phyloP scores from a whole-genome alignment of 2,329 filamentous ascomycete genomes.

The Exophiala sp. region DNA sequence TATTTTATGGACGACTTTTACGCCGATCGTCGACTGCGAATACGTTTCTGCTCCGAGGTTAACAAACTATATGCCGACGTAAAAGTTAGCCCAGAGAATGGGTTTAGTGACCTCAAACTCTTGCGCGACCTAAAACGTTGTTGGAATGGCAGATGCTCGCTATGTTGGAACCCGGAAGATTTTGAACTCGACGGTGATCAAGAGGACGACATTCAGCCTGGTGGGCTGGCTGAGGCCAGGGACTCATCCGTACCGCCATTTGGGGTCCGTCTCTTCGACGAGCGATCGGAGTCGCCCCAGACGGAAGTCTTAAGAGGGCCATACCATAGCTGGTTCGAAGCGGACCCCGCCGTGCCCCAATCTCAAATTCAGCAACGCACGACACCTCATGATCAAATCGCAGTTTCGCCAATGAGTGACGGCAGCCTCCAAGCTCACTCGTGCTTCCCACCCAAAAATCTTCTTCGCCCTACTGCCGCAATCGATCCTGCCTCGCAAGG shows the following conservation, averaged over 20 bases:
- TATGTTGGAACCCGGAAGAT: constrained; percentile 80
- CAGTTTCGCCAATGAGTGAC: constrained; percentile 40
- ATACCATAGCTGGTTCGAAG: constrained; percentile 21
- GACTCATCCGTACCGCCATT: constrained; percentile 21
- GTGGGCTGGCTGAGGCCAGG: constrained; percentile 61
- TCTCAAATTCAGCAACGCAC: constrained; percentile 24
- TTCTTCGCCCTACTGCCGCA: constrained; percentile 14
- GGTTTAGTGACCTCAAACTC: constrained; percentile 73
- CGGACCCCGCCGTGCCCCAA: constrained; percentile 43
- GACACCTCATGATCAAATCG: constrained; percentile 21
- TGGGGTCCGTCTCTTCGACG: background rate
- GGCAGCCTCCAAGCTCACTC: constrained; percentile 57
- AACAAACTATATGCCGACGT: constrained; percentile 61
- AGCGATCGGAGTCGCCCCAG: constrained; percentile 6
- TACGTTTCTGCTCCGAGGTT: constrained; percentile 74
- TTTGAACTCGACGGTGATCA: constrained; percentile 60
- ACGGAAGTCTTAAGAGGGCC: constrained; percentile 13
- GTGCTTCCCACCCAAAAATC: constrained; percentile 54
- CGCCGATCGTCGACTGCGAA: constrained; percentile 67
- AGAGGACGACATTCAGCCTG: constrained; percentile 68
- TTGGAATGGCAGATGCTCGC: constrained; percentile 84
- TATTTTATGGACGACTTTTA: constrained; percentile 97
- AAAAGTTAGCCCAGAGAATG: constrained; percentile 49
- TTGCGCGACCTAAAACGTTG: constrained; percentile 93
- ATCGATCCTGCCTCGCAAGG: constrained; percentile 34